Base-by-base conservation (phyloP, 1,139 yeast genomes). In the Schizosaccharomyces versatilis region DNA sequence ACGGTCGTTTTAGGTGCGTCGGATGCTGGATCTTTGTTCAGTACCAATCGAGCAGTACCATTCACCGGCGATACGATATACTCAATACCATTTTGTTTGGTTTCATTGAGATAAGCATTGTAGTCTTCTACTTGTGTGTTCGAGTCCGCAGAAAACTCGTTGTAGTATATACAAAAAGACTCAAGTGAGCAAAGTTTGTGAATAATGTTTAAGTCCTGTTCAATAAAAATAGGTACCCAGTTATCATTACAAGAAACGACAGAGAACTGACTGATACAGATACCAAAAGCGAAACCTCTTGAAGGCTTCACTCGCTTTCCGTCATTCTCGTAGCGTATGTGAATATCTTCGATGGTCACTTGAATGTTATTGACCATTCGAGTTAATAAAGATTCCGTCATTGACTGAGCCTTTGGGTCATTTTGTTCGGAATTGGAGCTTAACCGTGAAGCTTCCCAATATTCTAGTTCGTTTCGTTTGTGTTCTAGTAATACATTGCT, bases 341-440 rank as follows among this genome's bases (percentile, higher is more conserved):
- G 98, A 58, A 93, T 90, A 63, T 85, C 85, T 63, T 81, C 83
- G 59, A 93, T 84, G 0, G 94, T 84, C n/a, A 93, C 76, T 65
- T 93, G 99, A 56, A 93, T 70, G 63, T 93, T 93, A 66, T 93
- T 98, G 44, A 90, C 81, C 60, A 90, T 81, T 57, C 90, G 90
- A 1, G 95, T 84, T 3, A 86, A 75, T 59, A 93, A 71, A 49
- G 90, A 80, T 62, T 88, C 95, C 3, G 95, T 81, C 65, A 90
- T 90, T 41, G 85, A 73, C 65, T 84, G 93, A 64, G 80, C 81
- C 59, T 73, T 70, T 36, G 76, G 71, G 52, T 77, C 76, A 44
- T 74, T 75, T 19, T 75, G 70, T 17, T 66, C 61, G 2, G 69
- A 69, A 3, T 65, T 62, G 10, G 60, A 58, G n/a, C 56, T 56